Evolutionary conservation across 2,329 filamentous ascomycete species (phyloP), one percentile per base, ranked within the genome.

Genomic region (Penicillium sclerotigenum): DNA sequence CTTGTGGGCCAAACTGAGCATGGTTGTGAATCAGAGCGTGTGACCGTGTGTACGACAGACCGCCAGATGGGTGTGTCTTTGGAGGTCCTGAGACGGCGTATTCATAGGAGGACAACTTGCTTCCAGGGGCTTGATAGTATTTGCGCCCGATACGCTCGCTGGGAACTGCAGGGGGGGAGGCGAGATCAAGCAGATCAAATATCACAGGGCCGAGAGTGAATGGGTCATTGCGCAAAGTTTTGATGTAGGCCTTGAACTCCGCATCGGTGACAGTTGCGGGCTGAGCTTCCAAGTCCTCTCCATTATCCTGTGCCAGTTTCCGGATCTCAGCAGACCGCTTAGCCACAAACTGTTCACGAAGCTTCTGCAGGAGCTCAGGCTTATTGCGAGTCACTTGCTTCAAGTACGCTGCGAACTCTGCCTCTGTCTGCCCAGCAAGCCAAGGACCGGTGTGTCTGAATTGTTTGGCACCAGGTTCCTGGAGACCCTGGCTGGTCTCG

Each of bases 1-100:
- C 71, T 64, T 86, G 84, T 10, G 86, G 85, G 4, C 86, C 86
- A 62, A 81, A 81, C 29, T 80, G 68, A 2, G 84, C 82, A 66
- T 87, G 83, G 65, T 87, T 87, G 62, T 79, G 74, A 42, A 84
- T 72, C 64, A 81, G 75, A 22, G 81, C 75, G 52, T 79, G 76
- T 13, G 81, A 82, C 47, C 83, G 80, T 3, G 82, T 73, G 67
- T 88, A 87, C 14, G 82, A 81, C 5, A 88, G 75, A 59, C 86
- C 86, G 5, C 83, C 85, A 4, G 83, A 85, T 3, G 86, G 85
- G 70, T 88, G 86, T 8, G 86, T 87, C 56, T 80, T 80, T 1
- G 83, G 82, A 20, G 82, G 82, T 3, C 80, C 81, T 28, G 69
- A 69, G 31, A 70, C 65, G 33, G 73, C 73, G 63, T 81, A 82